Evolutionary conservation across 1,139 yeast species (phyloP).

Genomic region (Taphrina betulina): DNA sequence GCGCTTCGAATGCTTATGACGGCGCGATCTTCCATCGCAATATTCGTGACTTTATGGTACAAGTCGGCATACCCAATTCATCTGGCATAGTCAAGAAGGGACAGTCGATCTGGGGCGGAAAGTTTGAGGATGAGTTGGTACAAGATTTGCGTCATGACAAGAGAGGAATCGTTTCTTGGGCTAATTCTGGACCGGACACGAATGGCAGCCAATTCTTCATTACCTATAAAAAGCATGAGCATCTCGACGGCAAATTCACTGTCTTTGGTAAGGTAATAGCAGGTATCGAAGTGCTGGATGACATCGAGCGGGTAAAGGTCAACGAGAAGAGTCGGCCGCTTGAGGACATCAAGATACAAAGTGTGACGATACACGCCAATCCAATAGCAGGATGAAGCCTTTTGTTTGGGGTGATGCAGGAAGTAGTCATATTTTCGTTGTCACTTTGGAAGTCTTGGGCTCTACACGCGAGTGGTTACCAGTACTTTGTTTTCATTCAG

Average conservation of each 20-base stretch:
- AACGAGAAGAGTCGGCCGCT: slow-evolving; percentile 49
- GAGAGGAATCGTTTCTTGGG: slow-evolving; percentile 52
- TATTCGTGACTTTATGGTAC: slow-evolving; percentile 44
- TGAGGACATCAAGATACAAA: slow-evolving; percentile 45
- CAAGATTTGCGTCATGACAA: slow-evolving; percentile 48
- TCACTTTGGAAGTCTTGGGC: too few species aligned
- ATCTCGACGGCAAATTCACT: slow-evolving; percentile 58
- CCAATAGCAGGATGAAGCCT: slow-evolving; percentile 42
- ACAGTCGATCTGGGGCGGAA: slow-evolving; percentile 54
- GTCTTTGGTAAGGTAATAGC: slow-evolving; percentile 57
- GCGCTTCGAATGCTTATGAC: slow-evolving; percentile 52
- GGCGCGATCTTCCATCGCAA: slow-evolving; percentile 49
- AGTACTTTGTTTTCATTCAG: too few species aligned
- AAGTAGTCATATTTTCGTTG: too few species aligned
- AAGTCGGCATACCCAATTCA: slow-evolving; percentile 28
- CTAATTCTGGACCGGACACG: slow-evolving; percentile 50
- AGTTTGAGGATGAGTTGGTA: slow-evolving; percentile 53
- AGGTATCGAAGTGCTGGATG: slow-evolving; percentile 45
- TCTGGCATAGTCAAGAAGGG: slow-evolving; percentile 56
- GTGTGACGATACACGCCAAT: slow-evolving; percentile 49
- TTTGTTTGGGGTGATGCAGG: not conserved
- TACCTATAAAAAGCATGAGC: slow-evolving; percentile 47
- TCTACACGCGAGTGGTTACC: too few species aligned
- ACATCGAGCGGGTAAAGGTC: slow-evolving; percentile 47
- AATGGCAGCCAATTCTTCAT: slow-evolving; percentile 52